Conservation (phyloP, 495 filamentous ascomycete species). For the Penicillium flavigenum region DNA sequence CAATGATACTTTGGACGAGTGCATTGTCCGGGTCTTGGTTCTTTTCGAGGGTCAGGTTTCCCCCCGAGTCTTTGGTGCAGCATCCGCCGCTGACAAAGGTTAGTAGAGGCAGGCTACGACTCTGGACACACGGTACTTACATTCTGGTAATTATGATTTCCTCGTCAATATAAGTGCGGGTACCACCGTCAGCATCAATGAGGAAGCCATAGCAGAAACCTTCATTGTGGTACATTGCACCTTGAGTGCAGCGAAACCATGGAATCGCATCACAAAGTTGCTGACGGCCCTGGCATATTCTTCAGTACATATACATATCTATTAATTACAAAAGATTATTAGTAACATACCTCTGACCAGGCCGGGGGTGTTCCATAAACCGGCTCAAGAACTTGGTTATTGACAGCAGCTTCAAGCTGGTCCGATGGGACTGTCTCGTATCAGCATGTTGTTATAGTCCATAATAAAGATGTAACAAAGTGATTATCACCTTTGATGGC, state of each 20-base stretch:
- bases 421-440: neutral
- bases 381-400: neutral
- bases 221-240: constrained; percentile 52
- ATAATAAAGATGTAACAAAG: neutral
- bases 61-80: constrained; percentile 36
- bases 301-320: constrained; percentile 11
- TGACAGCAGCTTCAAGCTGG: neutral
- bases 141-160: constrained; percentile 65
- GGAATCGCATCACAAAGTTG: constrained; percentile 65
- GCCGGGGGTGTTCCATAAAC: constrained; percentile 48
- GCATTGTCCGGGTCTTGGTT: constrained; percentile 42
- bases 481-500: neutral
- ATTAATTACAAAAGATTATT: too few species aligned
- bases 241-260: constrained; percentile 65
- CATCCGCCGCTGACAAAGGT: constrained; percentile 53
- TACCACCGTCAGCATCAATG: constrained; percentile 56
- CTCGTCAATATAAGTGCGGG: constrained; percentile 58
- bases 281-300: constrained; percentile 45
- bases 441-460: neutral
- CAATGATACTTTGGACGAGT: constrained; percentile 36
- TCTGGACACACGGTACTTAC: constrained; percentile 38
- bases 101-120: constrained; percentile 10
- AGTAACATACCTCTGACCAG: constrained; percentile 53
- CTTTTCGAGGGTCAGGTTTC: constrained; percentile 40
- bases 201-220: constrained; percentile 57